These are phyloP conservation scores for Phytopythium montanum DNA, from an alignment of 352 stramenopile genomes.

Conservation along the genomic window DNA sequence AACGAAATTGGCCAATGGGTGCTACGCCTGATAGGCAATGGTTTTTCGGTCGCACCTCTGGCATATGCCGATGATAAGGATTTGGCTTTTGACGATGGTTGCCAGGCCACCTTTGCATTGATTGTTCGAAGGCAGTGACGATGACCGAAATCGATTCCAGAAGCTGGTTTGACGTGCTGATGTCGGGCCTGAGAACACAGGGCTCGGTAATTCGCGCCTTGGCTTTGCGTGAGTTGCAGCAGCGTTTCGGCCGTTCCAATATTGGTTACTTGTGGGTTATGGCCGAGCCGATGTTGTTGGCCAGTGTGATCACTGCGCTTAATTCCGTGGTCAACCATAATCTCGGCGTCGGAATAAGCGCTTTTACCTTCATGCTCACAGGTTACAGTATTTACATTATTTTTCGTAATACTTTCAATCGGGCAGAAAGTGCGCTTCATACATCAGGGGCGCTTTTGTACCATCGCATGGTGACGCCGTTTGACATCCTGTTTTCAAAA, in stretches of 20 bases:
- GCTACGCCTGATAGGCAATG: slow-evolving; percentile 7
- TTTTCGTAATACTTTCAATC: slow-evolving; percentile 8
- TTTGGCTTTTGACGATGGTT: slow-evolving; percentile 8
- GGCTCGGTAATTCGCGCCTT: slow-evolving; percentile 7
- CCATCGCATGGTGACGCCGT: slow-evolving; percentile 6
- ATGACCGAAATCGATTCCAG: slow-evolving; percentile 7
- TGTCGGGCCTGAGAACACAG: slow-evolving; percentile 7
- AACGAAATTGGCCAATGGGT: slow-evolving; percentile 7
- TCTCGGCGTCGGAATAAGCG: slow-evolving; percentile 7
- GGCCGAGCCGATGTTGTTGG: slow-evolving; percentile 6
- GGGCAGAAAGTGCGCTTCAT: slow-evolving; percentile 7
- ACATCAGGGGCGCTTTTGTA: slow-evolving; percentile 7
- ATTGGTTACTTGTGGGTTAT: slow-evolving; percentile 8
- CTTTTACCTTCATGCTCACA: slow-evolving; percentile 8
- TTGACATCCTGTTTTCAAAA: slow-evolving; percentile 8
- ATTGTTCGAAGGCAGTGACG: slow-evolving; percentile 7
- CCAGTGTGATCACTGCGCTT: slow-evolving; percentile 7
- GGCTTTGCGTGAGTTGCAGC: slow-evolving; percentile 7
- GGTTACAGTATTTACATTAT: slow-evolving; percentile 8
- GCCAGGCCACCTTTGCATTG: slow-evolving; percentile 7
- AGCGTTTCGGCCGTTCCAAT: slow-evolving; percentile 7
- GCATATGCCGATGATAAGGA: slow-evolving; percentile 7
- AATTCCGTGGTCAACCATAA: slow-evolving; percentile 8
- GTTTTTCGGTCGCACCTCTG: slow-evolving; percentile 7
- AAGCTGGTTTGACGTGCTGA: slow-evolving; percentile 7